These are phyloP conservation scores for Tulasnella sp. DNA, from an alignment of 768 basidiomycete genomes.

Conservation along the genomic window DNA sequence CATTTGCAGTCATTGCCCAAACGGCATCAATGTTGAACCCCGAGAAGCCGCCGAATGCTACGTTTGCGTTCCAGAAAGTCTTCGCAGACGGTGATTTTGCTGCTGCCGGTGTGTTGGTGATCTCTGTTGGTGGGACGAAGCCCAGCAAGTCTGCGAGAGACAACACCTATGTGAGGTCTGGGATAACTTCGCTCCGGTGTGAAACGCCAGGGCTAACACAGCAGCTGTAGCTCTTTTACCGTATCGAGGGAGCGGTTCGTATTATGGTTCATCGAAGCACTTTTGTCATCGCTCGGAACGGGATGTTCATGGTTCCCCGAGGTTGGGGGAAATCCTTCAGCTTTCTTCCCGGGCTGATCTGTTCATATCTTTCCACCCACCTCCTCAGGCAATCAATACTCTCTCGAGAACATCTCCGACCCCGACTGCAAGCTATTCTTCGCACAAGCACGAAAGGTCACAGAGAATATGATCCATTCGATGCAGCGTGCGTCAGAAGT, in stretches of 20 bases:
- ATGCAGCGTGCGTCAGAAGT: background rate
- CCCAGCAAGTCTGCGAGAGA: slow-evolving; percentile 84
- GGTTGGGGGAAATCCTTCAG: slow-evolving; percentile 42
- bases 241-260: slow-evolving; percentile 82
- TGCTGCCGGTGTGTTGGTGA: slow-evolving; percentile 78
- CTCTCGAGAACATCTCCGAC: slow-evolving; percentile 77
- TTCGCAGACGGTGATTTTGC: slow-evolving; percentile 88
- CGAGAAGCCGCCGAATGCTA: slow-evolving; percentile 48
- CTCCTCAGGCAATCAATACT: slow-evolving; percentile 73
- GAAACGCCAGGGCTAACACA: background rate
- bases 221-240: slow-evolving; percentile 54
- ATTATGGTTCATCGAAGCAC: slow-evolving; percentile 74
- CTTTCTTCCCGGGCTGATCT: too few relatives aligned
- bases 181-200: background rate
- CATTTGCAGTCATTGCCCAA: slow-evolving; percentile 66
- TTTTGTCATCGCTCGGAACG: slow-evolving; percentile 71
- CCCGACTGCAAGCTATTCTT: slow-evolving; percentile 83
- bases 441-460: slow-evolving; percentile 66
- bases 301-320: slow-evolving; percentile 84
- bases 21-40: slow-evolving; percentile 62
- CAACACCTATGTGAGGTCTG: slow-evolving; percentile 70
- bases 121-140: slow-evolving; percentile 74
- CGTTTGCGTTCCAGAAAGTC: slow-evolving; percentile 84
- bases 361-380: background rate
- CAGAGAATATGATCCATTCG: slow-evolving; percentile 21